Evolutionary conservation across 306 rosid species (phyloP), one percentile per base, ranked within the genome.

Genomic region (Cicer bijugum): DNA sequence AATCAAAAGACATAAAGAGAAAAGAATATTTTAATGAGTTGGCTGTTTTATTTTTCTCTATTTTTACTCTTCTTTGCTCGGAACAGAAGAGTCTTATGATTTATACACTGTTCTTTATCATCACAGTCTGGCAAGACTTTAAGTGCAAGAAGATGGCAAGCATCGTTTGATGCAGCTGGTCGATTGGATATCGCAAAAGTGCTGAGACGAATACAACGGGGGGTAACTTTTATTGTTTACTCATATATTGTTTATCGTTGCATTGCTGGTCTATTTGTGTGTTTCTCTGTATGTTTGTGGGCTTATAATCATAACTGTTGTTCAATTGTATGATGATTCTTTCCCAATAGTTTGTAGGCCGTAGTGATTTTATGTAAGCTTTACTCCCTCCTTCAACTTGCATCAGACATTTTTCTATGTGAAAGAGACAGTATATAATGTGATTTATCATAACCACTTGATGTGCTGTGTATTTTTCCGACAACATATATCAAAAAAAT

Each of bases 61-160:
- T n/a, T 72, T 28, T 56, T 43, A 28, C 35, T 28, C 35, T 43
- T 19, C 50, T 43, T 65, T 20, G 42, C 43, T 65, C 43, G 38
- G 19, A 17, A 43, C 12, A 16, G 53, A 59, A 5, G 9, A 15
- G n/a, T 42, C 35, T 42, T 75, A 9, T 17, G 67, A 46, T 75
- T 80, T 81, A 69, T 65, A 16, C 57, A 35, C 12, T 65, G 60
- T 62, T 72, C 23, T 83, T 70, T 52, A 69, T 76, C 84, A 78
- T 52, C 50, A 20, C 89, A 93, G 98, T 88, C 93, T 42, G 98
- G 98, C 69, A 93, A 89, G 85, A 93, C 98, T 75, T 89, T 93
- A 50, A 91, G 96, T 80, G 81, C 83, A 78, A 87, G 97, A 82
- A 89, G 98, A 76, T 93, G 97, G 97, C 75, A 86, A 23, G 88